These are phyloP conservation scores for Lentinus polychrous DNA, from an alignment of 1,284 basidiomycete species.

Conservation along the genomic window DNA sequence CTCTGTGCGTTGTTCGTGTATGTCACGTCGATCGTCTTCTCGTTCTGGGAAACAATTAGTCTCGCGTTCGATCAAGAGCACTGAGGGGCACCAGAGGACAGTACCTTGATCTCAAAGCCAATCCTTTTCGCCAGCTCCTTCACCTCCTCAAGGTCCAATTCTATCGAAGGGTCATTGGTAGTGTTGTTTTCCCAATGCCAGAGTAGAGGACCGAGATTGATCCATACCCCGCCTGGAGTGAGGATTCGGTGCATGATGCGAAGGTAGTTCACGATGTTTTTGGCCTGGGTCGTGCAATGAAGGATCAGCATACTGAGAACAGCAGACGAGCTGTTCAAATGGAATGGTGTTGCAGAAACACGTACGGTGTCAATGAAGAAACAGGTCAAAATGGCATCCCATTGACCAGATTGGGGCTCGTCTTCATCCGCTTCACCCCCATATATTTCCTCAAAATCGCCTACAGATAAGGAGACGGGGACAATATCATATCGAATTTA, in stretches of 20 bases:
- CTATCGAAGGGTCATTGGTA: constrained; percentile 76
- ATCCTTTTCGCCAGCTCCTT: constrained; percentile 68
- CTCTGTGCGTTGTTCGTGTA: constrained; percentile 82
- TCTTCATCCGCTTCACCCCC: constrained; percentile 42
- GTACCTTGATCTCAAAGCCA: constrained; percentile 67
- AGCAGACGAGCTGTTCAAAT: neutral
- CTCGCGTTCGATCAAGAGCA: neutral
- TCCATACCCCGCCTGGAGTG: constrained; percentile 82
- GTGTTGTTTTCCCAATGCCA: constrained; percentile 96
- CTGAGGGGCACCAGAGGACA: neutral
- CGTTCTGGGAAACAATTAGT: constrained; percentile 51
- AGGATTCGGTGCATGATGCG: constrained; percentile 77
- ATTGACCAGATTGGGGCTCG: constrained; percentile 67
- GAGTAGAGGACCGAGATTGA: constrained; percentile 83
- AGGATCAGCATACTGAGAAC: neutral
- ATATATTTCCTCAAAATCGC: constrained; percentile 93
- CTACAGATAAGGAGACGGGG: too few species aligned
- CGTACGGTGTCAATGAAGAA: constrained; percentile 94
- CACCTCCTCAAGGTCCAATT: constrained; percentile 86
- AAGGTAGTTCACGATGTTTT: constrained; percentile 89
- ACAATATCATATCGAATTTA: neutral
- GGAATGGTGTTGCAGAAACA: constrained; percentile 20
- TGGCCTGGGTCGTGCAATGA: constrained; percentile 46
- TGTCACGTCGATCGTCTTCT: constrained; percentile 72
- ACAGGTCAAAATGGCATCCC: constrained; percentile 90